Evolutionary conservation across 73 alveolate species (phyloP).

Genomic region (Paramecium sonneborni): DNA sequence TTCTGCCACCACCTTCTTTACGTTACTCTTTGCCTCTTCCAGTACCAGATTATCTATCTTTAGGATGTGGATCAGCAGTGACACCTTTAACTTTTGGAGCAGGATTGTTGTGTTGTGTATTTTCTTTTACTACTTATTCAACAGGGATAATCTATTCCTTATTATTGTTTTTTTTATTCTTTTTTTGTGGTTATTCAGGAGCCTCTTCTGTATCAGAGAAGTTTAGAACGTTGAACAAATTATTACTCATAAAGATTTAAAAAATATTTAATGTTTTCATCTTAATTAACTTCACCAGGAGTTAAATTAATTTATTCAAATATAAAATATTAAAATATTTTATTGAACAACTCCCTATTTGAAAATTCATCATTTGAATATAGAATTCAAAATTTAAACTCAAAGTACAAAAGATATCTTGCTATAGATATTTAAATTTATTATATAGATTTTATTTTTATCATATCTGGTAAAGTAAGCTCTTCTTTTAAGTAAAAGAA

Average conservation of each 20-base stretch:
- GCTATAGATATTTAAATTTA: neutral
- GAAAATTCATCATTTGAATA: neutral
- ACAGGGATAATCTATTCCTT: constrained; percentile 23
- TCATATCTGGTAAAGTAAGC: neutral
- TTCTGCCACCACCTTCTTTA: constrained; percentile 70
- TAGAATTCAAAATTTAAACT: no score
- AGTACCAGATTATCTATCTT: constrained; percentile 71
- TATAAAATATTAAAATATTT: neutral
- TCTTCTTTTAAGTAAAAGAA: neutral
- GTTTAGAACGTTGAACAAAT: constrained; percentile 18
- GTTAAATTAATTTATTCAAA: neutral
- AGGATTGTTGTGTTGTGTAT: neutral
- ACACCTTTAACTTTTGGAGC: constrained; percentile 21
- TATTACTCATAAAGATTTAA: constrained; percentile 45
- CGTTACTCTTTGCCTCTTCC: constrained; percentile 70
- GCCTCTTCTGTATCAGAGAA: constrained; percentile 34
- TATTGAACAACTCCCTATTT: neutral
- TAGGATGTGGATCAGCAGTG: constrained; percentile 67
- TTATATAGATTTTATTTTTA: neutral
- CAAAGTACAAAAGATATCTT: neutral
- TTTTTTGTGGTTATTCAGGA: neutral
- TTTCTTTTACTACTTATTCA: constrained; percentile 18
- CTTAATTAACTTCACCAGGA: constrained; percentile 16
- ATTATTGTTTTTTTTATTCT: neutral
- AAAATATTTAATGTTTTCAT: constrained; percentile 12